A percentile compares a stretch with the other conserved stretches of the same genome.
Conservation (phyloP, 768 basidiomycete genomes). For the Tulasnella sp. region DNA sequence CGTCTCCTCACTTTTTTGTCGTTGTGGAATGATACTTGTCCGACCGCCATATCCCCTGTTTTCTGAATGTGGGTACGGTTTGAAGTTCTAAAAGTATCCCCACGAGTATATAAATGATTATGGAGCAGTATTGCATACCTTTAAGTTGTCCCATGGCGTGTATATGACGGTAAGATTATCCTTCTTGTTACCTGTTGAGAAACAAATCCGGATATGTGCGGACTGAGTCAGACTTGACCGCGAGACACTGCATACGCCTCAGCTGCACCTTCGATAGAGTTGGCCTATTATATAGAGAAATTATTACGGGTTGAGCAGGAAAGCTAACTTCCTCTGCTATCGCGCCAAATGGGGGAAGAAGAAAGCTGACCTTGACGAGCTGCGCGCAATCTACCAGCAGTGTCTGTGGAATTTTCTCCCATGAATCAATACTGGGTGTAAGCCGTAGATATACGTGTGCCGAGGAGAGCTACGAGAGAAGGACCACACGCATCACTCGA, state of each 20-base stretch:
- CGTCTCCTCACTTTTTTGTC: conserved; percentile 58
- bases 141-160: conserved; percentile 84
- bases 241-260: too few species aligned
- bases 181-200: conserved; percentile 77
- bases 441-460: conserved; percentile 96
- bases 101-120: too few species aligned
- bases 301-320: too few species aligned
- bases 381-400: conserved; percentile 82
- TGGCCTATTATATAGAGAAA: conserved; percentile 39
- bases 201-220: background rate
- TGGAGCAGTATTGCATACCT: conserved; percentile 38
- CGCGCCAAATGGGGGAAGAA: too few species aligned
- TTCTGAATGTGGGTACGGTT: conserved; percentile 44
- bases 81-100: background rate
- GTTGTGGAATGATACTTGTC: conserved; percentile 88
- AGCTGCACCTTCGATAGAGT: conserved; percentile 92
- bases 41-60: conserved; percentile 96
- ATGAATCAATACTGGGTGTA: conserved; percentile 48
- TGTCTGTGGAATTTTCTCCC: conserved; percentile 77
- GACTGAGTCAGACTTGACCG: background rate
- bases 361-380: conserved; percentile 55
- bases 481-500: background rate
- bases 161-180: conserved; percentile 88
- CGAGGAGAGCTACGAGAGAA: conserved; percentile 54
- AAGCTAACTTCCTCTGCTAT: too few species aligned